Base-by-base conservation (phyloP, 1,284 basidiomycete species). In the Fomitiporia mediterranea region DNA sequence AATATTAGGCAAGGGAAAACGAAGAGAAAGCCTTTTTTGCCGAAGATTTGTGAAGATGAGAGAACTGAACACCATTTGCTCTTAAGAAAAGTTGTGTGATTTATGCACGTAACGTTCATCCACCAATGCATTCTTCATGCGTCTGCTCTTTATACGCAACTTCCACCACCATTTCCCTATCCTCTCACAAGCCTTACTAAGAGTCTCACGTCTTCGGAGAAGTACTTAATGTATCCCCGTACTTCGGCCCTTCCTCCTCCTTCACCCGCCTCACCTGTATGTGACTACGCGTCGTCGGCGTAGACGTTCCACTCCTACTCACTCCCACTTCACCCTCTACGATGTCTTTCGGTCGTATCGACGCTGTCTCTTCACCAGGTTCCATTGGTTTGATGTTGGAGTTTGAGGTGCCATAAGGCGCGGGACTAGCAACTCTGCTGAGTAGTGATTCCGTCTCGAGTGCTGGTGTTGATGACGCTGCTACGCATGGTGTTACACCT, bases 191-290 rank as follows among this genome's bases (percentile, higher is more conserved):
- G 32, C 6, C 32, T 34, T 34, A 34, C 32, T 34, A 34, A 13
- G 32, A 34, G 13, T 34, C 32, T 34, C 7, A 34, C 32, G 7
- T 34, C 13, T 13, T 6, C 37, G 53, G 53, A 4, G 53, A 55
- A 11, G 25, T 4, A 28, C 46, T 49, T 19, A 55, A 13, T 5
- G 46, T 49, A 5, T 44, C 7, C n/a, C 53, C 53, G 32, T 55
- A 55, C 15, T 48, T 23, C 0, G 21, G 43, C 17, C 15, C 9
- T 25, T 32, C 53, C 9, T 51, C 30, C 25, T 30, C 9, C 1
- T 46, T 43, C 40, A 9, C 27, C 27, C 2, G 11, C 30, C 23
- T 28, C 37, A n/a, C n/a, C n/a, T n/a, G n/a, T n/a, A n/a, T n/a
- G n/a, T n/a, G n/a, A n/a, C n/a, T n/a, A n/a, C n/a, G n/a, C n/a